Evolutionary conservation across 352 stramenopile genomes (phyloP).

Genomic region (Phytopythium oedochilum): DNA sequence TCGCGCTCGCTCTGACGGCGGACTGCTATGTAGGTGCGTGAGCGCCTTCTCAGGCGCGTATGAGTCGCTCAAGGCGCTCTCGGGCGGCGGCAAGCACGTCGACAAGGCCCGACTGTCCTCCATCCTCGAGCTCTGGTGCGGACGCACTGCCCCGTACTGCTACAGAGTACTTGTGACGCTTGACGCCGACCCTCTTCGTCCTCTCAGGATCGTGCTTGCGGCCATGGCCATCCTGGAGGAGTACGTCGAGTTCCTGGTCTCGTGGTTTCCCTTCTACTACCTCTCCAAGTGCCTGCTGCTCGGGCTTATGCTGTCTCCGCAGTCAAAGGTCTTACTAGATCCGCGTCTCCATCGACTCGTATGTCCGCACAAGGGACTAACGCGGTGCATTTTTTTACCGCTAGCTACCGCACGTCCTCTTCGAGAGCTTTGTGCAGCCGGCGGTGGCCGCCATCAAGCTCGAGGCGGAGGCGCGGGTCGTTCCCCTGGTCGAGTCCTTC

Average conservation of each 20-base stretch:
- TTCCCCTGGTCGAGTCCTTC: conserved; percentile 49
- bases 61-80: conserved; percentile 68
- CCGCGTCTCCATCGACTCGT: background rate
- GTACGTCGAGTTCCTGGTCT: conserved; percentile 66
- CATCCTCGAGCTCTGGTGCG: conserved; percentile 63
- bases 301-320: conserved; percentile 49
- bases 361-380: background rate
- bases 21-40: conserved; percentile 26
- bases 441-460: conserved; percentile 31
- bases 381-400: background rate
- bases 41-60: conserved; percentile 58
- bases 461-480: conserved; percentile 36
- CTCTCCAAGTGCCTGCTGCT: conserved; percentile 65
- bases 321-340: conserved; percentile 34
- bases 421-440: conserved; percentile 55
- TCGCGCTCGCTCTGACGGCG: background rate
- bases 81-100: conserved; percentile 44
- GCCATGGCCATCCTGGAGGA: conserved; percentile 52
- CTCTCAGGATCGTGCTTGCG: conserved; percentile 49
- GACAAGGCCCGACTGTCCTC: conserved; percentile 38
- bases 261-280: conserved; percentile 76
- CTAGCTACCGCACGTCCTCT: conserved; percentile 60
- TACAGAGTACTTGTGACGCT: background rate
- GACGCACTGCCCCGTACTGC: too few species aligned
- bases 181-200: background rate